Percentiles rank a stretch among this genome's conserved stretches.
phyloP scores from a whole-genome alignment of 2,329 filamentous ascomycete genomes.

The Colletotrichum phormii region DNA sequence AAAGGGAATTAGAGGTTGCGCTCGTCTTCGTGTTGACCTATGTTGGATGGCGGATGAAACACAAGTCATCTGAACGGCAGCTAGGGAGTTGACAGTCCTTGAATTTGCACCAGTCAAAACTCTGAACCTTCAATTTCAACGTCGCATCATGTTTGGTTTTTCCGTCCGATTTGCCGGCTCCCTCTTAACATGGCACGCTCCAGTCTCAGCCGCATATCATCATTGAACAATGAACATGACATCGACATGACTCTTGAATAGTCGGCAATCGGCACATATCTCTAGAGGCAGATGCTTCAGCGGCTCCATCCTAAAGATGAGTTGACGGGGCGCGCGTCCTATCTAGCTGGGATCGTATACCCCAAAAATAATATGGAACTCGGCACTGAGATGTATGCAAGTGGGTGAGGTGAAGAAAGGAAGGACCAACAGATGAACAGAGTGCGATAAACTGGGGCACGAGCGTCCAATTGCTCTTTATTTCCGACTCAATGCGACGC shows the following conservation, averaged over 20 bases:
- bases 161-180: background rate
- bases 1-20: slow-evolving; percentile 11
- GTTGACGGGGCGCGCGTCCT: background rate
- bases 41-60: slow-evolving; percentile 17
- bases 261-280: background rate
- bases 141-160: slow-evolving; percentile 5
- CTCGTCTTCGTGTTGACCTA: slow-evolving; percentile 3
- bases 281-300: background rate
- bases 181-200: background rate
- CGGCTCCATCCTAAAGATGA: background rate
- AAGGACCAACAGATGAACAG: background rate
- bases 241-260: background rate
- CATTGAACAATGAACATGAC: background rate
- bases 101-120: slow-evolving; percentile 30
- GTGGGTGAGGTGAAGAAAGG: background rate
- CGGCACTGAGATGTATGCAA: slow-evolving; percentile 4
- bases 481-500: background rate
- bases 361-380: slow-evolving; percentile 26
- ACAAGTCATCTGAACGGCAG: background rate
- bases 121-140: slow-evolving; percentile 7
- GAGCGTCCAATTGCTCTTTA: background rate
- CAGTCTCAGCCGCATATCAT: background rate
- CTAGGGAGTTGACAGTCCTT: background rate
- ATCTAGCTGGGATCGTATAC: slow-evolving; percentile 4
- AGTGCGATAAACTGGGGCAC: slow-evolving; percentile 5